phyloP scores from a whole-genome alignment of 2,329 filamentous ascomycete genomes.

The Diplodia corticola region DNA sequence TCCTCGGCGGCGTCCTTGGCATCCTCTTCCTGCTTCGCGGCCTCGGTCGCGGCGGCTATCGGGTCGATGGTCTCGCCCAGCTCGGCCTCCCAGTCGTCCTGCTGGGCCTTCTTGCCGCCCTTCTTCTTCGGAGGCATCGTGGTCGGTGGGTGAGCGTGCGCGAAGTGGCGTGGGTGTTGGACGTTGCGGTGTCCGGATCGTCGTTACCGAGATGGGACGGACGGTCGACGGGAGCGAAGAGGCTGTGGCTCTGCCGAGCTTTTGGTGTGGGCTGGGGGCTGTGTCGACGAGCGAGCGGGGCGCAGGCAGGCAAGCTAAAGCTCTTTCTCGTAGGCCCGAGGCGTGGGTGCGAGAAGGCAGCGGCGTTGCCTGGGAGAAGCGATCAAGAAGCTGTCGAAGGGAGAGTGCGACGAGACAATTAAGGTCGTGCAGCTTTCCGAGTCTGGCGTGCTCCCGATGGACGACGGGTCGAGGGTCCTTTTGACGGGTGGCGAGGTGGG shows the following conservation, averaged over 20 bases:
- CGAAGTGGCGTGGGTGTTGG: not conserved
- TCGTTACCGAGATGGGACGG: not conserved
- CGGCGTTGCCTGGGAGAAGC: slow-evolving; percentile 3
- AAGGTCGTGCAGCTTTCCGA: not conserved
- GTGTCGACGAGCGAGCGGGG: not conserved
- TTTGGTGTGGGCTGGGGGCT: not conserved
- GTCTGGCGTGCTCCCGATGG: slow-evolving; percentile 8
- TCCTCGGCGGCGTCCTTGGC: slow-evolving; percentile 48
- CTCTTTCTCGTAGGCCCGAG: not conserved
- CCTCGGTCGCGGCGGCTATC: slow-evolving; percentile 50
- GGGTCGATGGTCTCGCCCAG: slow-evolving; percentile 76
- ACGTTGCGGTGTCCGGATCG: not conserved
- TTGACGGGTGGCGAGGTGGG: slow-evolving; percentile 16
- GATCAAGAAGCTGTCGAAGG: not conserved
- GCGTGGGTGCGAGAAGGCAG: not conserved
- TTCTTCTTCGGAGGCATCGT: slow-evolving; percentile 95
- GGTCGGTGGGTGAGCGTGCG: slow-evolving; percentile 24
- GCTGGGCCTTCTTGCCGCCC: slow-evolving; percentile 77
- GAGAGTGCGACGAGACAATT: slow-evolving; percentile 1
- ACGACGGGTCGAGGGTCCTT: not conserved
- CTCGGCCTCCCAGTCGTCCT: slow-evolving; percentile 94
- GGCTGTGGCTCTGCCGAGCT: slow-evolving; percentile 1
- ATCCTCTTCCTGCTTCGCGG: slow-evolving; percentile 32
- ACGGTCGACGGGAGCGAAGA: not conserved
- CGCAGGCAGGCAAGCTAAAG: slow-evolving; percentile 5